Conservation (phyloP, 345 rosid species). For the Dovyalis caffra region DNA sequence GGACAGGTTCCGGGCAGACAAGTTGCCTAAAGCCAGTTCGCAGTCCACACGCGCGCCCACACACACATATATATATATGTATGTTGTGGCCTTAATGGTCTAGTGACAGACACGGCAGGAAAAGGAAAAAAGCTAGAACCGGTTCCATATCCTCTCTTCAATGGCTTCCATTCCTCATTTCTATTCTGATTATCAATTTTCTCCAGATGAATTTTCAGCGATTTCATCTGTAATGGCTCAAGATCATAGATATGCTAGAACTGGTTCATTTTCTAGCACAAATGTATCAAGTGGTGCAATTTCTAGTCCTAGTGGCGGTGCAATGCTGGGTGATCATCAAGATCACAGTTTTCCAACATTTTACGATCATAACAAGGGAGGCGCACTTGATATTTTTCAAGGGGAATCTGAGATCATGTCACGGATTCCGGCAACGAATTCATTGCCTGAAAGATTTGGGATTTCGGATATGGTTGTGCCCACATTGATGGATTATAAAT, state of each 20-base stretch:
- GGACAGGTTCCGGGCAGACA: slow-evolving; percentile 15
- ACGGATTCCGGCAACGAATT: slow-evolving; percentile 10
- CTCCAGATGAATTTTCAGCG: slow-evolving; percentile 36
- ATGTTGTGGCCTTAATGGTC: neutral
- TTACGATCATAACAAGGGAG: slow-evolving; percentile 11
- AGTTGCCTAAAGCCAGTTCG: slow-evolving; percentile 6
- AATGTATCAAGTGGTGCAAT: neutral
- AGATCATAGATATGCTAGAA: slow-evolving; percentile 9
- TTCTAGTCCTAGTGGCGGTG: neutral
- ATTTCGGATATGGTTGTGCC: slow-evolving; percentile 36
- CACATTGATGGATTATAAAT: slow-evolving; percentile 29
- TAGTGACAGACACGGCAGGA: slow-evolving; percentile 11
- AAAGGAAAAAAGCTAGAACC: neutral
- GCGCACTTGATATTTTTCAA: slow-evolving; percentile 5
- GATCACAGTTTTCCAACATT: slow-evolving; percentile 11
- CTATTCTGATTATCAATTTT: slow-evolving; percentile 40
- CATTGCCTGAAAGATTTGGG: slow-evolving; percentile 34
- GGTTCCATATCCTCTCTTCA: neutral
- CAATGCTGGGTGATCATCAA: slow-evolving; percentile 17
- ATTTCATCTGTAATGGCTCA: slow-evolving; percentile 22
- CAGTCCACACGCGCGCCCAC: neutral
- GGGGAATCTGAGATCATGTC: slow-evolving; percentile 24
- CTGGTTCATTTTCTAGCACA: slow-evolving; percentile 8
- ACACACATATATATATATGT: neutral
- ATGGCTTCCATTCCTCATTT: slow-evolving; percentile 58